A percentile compares a stretch with the other conserved stretches of the same genome.
These are phyloP conservation scores for Fusarium equiseti DNA, from an alignment of 2,329 filamentous ascomycete species.

Conservation along the genomic window DNA sequence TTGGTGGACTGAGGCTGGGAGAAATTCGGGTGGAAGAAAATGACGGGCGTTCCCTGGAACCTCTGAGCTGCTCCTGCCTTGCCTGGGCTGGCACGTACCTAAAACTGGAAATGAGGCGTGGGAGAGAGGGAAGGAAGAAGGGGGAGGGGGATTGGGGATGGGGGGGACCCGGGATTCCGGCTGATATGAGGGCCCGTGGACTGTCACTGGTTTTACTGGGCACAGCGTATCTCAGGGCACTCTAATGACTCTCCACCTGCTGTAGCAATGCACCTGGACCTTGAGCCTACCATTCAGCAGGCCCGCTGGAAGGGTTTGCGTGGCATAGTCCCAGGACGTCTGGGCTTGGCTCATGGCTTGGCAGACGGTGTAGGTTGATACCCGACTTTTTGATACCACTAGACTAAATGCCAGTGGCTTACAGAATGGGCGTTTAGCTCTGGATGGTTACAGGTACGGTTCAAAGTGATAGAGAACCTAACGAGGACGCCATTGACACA, in stretches of 20 bases:
- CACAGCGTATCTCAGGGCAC: constrained; percentile 25
- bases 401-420: constrained; percentile 26
- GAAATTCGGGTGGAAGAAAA: constrained; percentile 40
- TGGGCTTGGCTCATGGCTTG: constrained; percentile 34
- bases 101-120: constrained; percentile 48
- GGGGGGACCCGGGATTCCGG: constrained; percentile 18
- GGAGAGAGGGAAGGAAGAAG: constrained; percentile 20
- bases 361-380: constrained; percentile 28
- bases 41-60: constrained; percentile 29
- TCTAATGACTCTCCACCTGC: constrained; percentile 29
- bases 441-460: constrained; percentile 1
- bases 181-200: constrained; percentile 12
- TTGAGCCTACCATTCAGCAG: constrained; percentile 6
- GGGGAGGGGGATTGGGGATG: constrained; percentile 13
- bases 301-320: constrained; percentile 31
- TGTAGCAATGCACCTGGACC: constrained; percentile 23
- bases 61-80: constrained; percentile 31
- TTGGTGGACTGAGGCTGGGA: constrained; percentile 41
- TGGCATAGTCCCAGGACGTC: constrained; percentile 24
- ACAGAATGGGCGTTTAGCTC: constrained; percentile 21
- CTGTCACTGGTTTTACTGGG: constrained; percentile 30
- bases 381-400: constrained; percentile 19
- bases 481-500: constrained; percentile 7
- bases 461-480: neutral
- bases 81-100: constrained; percentile 38